These are phyloP conservation scores for Phytopythium oedochilum DNA, from an alignment of 352 stramenopile species.

Conservation along the genomic window DNA sequence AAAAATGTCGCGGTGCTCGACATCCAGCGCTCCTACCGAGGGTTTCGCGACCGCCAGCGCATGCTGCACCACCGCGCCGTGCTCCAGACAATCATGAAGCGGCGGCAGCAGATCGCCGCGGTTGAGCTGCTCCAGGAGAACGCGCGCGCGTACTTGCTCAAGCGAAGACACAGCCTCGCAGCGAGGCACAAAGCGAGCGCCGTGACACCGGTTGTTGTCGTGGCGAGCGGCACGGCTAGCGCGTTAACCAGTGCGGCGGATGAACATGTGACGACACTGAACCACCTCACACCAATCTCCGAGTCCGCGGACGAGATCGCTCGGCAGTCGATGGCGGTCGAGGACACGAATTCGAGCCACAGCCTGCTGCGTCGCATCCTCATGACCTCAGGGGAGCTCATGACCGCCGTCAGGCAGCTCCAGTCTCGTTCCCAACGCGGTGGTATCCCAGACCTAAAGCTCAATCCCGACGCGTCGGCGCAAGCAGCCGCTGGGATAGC, in stretches of 20 bases:
- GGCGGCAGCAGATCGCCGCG: slow-evolving; percentile 41
- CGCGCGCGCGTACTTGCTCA: slow-evolving; percentile 55
- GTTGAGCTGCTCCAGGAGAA: slow-evolving; percentile 64
- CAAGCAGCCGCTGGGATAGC: too few species aligned
- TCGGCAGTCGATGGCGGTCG: neutral
- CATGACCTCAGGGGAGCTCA: slow-evolving; percentile 20
- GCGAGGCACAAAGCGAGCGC: neutral
- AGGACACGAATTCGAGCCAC: neutral
- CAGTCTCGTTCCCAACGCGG: neutral
- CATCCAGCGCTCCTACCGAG: slow-evolving; percentile 65
- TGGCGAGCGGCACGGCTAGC: too few species aligned
- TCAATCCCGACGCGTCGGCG: too few species aligned
- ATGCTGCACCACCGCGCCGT: slow-evolving; percentile 52
- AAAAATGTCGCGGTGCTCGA: slow-evolving; percentile 49
- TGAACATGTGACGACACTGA: neutral
- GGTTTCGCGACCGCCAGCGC: slow-evolving; percentile 43
- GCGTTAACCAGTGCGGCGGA: neutral
- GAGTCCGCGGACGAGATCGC: neutral
- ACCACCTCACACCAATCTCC: neutral
- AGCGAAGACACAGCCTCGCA: slow-evolving; percentile 18
- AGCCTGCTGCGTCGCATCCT: slow-evolving; percentile 9
- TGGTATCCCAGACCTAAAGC: too few species aligned
- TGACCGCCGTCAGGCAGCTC: slow-evolving; percentile 14
- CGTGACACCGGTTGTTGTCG: neutral
- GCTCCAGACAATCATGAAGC: slow-evolving; percentile 35